Evolutionary conservation across 176 grass and related monocot genomes (phyloP).

Genomic region (Coix lacrymajobi): DNA sequence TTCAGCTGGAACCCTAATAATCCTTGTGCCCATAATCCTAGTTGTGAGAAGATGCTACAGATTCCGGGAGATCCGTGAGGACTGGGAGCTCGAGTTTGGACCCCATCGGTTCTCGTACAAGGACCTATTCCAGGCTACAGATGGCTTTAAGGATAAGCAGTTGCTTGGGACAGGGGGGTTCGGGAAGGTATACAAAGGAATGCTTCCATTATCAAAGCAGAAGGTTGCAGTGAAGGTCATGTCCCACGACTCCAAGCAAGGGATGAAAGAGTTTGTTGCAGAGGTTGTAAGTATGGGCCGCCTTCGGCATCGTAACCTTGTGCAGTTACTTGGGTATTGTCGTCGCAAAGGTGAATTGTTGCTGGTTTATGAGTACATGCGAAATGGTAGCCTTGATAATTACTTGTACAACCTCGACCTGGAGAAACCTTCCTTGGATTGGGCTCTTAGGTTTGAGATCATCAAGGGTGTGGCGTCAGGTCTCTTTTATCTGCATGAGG

Average conservation of each 20-base stretch:
- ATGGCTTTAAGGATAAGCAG: background rate
- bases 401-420: background rate
- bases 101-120: background rate
- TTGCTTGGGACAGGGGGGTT: background rate
- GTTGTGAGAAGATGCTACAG: background rate
- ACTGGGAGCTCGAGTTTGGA: background rate
- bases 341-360: background rate
- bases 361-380: background rate
- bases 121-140: background rate
- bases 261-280: background rate
- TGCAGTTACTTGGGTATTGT: background rate
- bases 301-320: background rate
- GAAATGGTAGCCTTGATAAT: background rate
- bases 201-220: background rate
- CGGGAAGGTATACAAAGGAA: background rate
- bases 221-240: background rate
- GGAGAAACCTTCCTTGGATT: background rate
- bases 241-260: background rate
- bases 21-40: background rate
- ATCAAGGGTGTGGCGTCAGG: background rate
- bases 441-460: background rate
- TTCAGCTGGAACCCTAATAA: background rate
- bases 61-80: background rate
- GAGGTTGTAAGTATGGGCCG: background rate
- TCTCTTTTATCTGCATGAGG: background rate